Evolutionary conservation across 2,329 filamentous ascomycete species (phyloP), one percentile per base, ranked within the genome.

Genomic region (Colletotrichum gigasporum): DNA sequence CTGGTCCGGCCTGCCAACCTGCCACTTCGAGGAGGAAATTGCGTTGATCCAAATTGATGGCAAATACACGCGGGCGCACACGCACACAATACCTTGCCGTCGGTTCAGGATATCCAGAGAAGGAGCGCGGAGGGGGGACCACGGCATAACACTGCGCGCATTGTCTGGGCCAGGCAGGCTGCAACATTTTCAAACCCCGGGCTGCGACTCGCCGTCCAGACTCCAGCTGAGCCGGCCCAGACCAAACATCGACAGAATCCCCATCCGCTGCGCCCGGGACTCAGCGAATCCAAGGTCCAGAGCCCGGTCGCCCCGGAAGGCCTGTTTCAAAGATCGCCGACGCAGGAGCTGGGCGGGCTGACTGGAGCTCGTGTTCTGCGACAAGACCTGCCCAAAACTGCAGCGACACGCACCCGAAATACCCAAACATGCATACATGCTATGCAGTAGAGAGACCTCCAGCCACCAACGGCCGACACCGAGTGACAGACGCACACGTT

Each of bases 11-110:
- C 30, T 45, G 39, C 22, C 11, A 11, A 10, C 52, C 28, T 55
- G 52, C 41, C 39, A 41, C 52, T 45, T 45, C 18, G 16, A 55
- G 52, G 20, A 55, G 28, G 39, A 45, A 14, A 28, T 55, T 37
- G 1, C 30, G 52, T 47, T 55, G 52, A 55, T 55, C 52, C 9
- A 12, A 12, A 55, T 7, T 26, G 48, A 53, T 16, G n/a, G n/a
- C n/a, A n/a, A n/a, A n/a, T n/a, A n/a, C n/a, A n/a, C n/a, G n/a
- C n/a, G n/a, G n/a, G n/a, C n/a, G n/a, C n/a, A n/a, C n/a, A n/a
- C n/a, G n/a, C n/a, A n/a, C n/a, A n/a, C n/a, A n/a, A n/a, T n/a
- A n/a, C n/a, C n/a, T n/a, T n/a, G n/a, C n/a, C n/a, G n/a, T n/a
- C n/a, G n/a, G n/a, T n/a, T n/a, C n/a, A n/a, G n/a, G n/a, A n/a